A percentile compares a stretch with the other conserved stretches of the same genome.
These are phyloP conservation scores for Neohortaea acidophila DNA, from an alignment of 495 filamentous ascomycete species.

Conservation along the genomic window DNA sequence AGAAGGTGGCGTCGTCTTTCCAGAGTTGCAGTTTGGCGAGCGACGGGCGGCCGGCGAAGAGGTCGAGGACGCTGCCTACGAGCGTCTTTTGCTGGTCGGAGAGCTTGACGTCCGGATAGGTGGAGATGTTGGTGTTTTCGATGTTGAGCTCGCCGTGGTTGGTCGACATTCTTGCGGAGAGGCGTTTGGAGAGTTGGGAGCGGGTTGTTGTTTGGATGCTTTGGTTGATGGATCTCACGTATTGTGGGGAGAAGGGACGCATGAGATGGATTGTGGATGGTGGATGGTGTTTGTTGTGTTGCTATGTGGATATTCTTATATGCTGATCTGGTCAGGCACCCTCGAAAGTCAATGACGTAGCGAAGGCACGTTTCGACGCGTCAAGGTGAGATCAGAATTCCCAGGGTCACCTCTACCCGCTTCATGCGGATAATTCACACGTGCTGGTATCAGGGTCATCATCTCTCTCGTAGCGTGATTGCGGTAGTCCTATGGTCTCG, in stretches of 20 bases:
- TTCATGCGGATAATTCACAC: too few relatives aligned
- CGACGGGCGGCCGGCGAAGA: conserved; percentile 42
- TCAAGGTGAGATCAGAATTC: conserved; percentile 3
- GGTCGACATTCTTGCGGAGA: conserved; percentile 4
- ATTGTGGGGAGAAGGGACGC: conserved; percentile 2
- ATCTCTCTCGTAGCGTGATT: too few relatives aligned
- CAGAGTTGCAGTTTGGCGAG: conserved; percentile 41
- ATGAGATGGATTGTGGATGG: neutral
- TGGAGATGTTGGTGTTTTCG: conserved; percentile 36
- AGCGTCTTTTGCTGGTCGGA: conserved; percentile 33
- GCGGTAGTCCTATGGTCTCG: too few relatives aligned
- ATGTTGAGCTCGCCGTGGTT: conserved; percentile 21
- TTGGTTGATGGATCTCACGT: neutral
- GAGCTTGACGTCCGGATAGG: conserved; percentile 33
- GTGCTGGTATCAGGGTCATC: too few relatives aligned
- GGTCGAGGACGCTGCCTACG: conserved; percentile 42
- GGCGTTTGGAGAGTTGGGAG: neutral
- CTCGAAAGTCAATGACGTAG: conserved; percentile 1
- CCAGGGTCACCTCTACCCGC: too few relatives aligned
- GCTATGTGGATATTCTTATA: neutral
- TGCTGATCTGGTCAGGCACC: too few relatives aligned
- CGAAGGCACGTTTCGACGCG: neutral
- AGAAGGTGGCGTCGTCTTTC: conserved; percentile 35
- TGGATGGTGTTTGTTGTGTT: neutral
- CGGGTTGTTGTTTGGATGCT: neutral